Base-by-base conservation (phyloP, 1,284 basidiomycete species). In the Fomes fomentarius region DNA sequence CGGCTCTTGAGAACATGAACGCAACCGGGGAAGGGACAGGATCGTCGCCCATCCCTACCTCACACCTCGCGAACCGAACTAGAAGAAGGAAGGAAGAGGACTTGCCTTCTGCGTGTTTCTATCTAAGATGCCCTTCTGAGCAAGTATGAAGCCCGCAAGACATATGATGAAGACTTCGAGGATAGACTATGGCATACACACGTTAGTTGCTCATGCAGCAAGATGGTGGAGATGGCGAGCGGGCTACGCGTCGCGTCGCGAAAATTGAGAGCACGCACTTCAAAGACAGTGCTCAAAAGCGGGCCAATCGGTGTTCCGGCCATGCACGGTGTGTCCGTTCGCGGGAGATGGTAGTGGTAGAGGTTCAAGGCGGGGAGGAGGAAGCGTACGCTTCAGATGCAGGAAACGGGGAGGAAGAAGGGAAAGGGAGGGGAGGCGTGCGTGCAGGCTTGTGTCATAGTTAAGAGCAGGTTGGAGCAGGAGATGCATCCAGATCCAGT, bases 111-210 rank as follows among this genome's bases (percentile, higher is more conserved):
- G 94, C 0, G 92, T 94, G 58, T 82, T 83, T 71, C 94, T 95
- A 70, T 97, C 94, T 12, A 96, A 82, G 39, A 97, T 85, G 30
- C 91, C 92, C 22, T 81, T 79, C 42, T 78, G 73, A 1, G 95
- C 92, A 38, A 97, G 85, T 21, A 89, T 74, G 72, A 92, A 97
- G 1, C 95, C 95, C 2, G 93, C 89, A 2, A 91, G 69, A 74
- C 93, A 96, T 64, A 96, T 76, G 41, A 97, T 67, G 67, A 95
- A 92, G 53, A 97, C 95, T 71, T 96, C 87, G 42, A 92, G 76
- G 62, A 97, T 95, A 19, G 93, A 94, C 92, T 94, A 58, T 12
- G 46, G n/a, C 39, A 14, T 30, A 37, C 30, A 28, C 9, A 19
- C 19, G 12, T 38, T 15, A 30, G 56, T 47, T 49, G 56, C 30